phyloP scores from a whole-genome alignment of 108 stramenopile species.

The Aureococcus anophagefferens region DNA sequence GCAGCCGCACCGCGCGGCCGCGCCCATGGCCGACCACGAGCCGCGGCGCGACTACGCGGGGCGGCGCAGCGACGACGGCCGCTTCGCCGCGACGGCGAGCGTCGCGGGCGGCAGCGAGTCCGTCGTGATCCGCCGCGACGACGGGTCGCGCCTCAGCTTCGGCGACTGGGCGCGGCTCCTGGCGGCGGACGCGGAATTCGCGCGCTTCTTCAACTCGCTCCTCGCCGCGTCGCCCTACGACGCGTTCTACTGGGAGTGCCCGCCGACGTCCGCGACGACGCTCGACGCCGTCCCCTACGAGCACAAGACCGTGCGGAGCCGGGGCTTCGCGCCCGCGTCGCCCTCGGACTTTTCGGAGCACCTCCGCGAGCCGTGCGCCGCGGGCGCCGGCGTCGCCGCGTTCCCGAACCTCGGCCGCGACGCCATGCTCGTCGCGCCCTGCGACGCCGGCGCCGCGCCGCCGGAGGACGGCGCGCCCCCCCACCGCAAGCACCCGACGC shows the following conservation, averaged over 20 bases:
- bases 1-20: too few relatives aligned
- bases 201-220: background rate
- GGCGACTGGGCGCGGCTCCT: too few relatives aligned
- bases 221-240: background rate
- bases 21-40: too few relatives aligned
- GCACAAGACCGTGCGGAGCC: background rate
- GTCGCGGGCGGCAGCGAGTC: too few relatives aligned
- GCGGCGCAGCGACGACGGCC: too few relatives aligned
- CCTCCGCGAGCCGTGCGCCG: background rate
- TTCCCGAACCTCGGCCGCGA: conserved; percentile 15
- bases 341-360: background rate
- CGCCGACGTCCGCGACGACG: background rate
- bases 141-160: too few relatives aligned
- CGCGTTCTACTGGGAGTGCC: conserved; percentile 14
- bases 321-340: background rate
- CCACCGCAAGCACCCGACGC: background rate
- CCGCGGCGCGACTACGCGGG: too few relatives aligned
- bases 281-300: background rate
- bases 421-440: conserved; percentile 14
- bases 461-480: too few relatives aligned
- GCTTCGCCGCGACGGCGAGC: too few relatives aligned
- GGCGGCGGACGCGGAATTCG: too few relatives aligned
- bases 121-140: too few relatives aligned
- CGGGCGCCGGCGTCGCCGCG: background rate
- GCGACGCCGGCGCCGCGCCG: background rate